Evolutionary conservation across 2,329 filamentous ascomycete genomes (phyloP).

Genomic region (Verruconis gallopava): DNA sequence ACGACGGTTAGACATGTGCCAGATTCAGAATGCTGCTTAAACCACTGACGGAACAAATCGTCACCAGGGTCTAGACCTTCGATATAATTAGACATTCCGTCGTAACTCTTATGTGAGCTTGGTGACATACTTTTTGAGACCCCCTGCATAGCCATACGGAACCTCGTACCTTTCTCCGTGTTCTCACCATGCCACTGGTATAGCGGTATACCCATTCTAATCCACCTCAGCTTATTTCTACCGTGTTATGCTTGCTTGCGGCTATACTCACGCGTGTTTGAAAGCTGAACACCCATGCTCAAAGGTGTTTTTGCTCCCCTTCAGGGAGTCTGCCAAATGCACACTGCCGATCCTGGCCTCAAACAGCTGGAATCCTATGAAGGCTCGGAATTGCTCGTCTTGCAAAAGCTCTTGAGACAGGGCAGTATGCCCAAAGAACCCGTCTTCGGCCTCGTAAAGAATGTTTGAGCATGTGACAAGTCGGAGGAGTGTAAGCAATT

Average conservation of each 20-base stretch:
- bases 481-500: constrained; percentile 11
- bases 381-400: constrained; percentile 11
- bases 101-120: no score
- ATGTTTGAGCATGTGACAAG: constrained; percentile 11
- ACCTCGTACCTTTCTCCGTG: constrained; percentile 12
- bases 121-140: no score
- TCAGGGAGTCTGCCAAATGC: constrained; percentile 12
- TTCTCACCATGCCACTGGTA: constrained; percentile 13
- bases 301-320: constrained; percentile 7
- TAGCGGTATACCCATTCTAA: constrained; percentile 12
- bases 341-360: constrained; percentile 12
- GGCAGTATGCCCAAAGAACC: constrained; percentile 12
- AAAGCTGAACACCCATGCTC: constrained; percentile 10
- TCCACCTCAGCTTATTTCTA: neutral
- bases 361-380: constrained; percentile 12
- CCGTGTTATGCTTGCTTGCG: neutral
- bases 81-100: no score
- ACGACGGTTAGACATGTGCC: neutral
- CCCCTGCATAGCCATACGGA: constrained; percentile 12
- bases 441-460: constrained; percentile 7
- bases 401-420: constrained; percentile 12
- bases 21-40: constrained; percentile 1
- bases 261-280: neutral
- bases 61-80: constrained; percentile 13
- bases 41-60: constrained; percentile 10